phyloP scores from a whole-genome alignment of 352 stramenopile species.

The Phytopythium cucurbitacearum region DNA sequence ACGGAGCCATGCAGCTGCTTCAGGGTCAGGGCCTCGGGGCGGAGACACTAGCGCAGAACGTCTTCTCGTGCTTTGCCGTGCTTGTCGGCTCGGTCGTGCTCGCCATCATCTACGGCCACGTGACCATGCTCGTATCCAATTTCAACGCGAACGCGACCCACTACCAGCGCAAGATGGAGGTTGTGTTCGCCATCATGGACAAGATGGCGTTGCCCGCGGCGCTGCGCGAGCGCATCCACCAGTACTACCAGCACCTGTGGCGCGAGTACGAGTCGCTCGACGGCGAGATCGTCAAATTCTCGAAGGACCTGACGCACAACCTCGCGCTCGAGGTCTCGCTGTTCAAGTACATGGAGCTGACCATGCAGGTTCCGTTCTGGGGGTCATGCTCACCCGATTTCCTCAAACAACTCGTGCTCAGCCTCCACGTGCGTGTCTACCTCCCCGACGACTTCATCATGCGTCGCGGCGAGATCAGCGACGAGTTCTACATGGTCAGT shows the following conservation, averaged over 20 bases:
- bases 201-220: conserved; percentile 42
- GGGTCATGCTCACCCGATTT: conserved; percentile 41
- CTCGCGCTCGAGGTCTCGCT: conserved; percentile 60
- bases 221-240: conserved; percentile 55
- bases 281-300: conserved; percentile 39
- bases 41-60: conserved; percentile 21
- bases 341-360: conserved; percentile 65
- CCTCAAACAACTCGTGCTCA: conserved; percentile 45
- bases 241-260: conserved; percentile 72
- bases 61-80: conserved; percentile 32
- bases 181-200: conserved; percentile 41
- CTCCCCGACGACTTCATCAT: conserved; percentile 62
- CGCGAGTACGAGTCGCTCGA: conserved; percentile 63
- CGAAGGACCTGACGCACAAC: conserved; percentile 54
- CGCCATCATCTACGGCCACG: conserved; percentile 56
- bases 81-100: conserved; percentile 40
- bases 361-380: conserved; percentile 43
- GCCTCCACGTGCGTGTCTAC: conserved; percentile 47
- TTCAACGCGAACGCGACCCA: conserved; percentile 42
- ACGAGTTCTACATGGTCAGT: conserved; percentile 69
- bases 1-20: conserved; percentile 34
- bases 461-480: conserved; percentile 33
- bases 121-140: conserved; percentile 53
- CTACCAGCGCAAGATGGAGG: conserved; percentile 59
- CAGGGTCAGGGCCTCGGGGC: conserved; percentile 32